Conservation (phyloP, 2,329 filamentous ascomycete genomes). For the Aspergillus ruber region DNA sequence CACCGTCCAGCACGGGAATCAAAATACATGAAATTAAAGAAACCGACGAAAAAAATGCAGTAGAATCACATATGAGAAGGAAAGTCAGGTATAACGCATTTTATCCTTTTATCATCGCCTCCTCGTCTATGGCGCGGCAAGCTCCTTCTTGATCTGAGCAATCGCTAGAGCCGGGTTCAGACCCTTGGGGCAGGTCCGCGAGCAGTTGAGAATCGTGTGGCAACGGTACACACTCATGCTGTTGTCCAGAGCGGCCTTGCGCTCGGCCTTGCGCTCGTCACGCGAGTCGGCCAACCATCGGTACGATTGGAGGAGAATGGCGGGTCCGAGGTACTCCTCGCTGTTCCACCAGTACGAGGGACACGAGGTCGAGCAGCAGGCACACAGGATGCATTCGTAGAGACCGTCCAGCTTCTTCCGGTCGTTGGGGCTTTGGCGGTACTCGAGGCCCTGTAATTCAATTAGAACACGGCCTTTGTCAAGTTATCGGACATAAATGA, state of each 20-base stretch:
- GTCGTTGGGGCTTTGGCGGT: slow-evolving; percentile 83
- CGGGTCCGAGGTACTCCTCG: slow-evolving; percentile 96
- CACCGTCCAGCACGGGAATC: slow-evolving; percentile 13
- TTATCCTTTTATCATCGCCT: not conserved
- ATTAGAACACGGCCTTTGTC: no score
- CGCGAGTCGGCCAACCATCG: slow-evolving; percentile 93
- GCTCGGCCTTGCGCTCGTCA: slow-evolving; percentile 81
- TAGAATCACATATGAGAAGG: not conserved
- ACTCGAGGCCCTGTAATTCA: slow-evolving; percentile 70
- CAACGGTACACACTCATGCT: slow-evolving; percentile 98
- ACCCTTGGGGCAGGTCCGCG: slow-evolving; percentile 94
- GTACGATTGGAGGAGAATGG: slow-evolving; percentile 95
- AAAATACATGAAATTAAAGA: slow-evolving; percentile 8
- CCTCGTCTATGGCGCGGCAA: slow-evolving; percentile 50
- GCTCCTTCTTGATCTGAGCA: slow-evolving; percentile 96
- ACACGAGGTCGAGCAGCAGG: slow-evolving; percentile 97
- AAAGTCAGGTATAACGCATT: not conserved
- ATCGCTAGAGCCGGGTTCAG: slow-evolving; percentile 93
- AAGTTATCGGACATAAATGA: slow-evolving; percentile 13
- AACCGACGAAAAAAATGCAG: slow-evolving; percentile 9
- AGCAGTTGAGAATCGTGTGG: slow-evolving; percentile 99
- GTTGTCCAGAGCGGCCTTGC: slow-evolving; percentile 90
- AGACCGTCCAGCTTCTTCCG: slow-evolving; percentile 95
- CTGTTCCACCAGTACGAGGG: slow-evolving; percentile 99
- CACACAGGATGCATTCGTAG: slow-evolving; percentile 98